Evolutionary conservation across 352 stramenopile species (phyloP).

Genomic region (Globisporangium barbulae): DNA sequence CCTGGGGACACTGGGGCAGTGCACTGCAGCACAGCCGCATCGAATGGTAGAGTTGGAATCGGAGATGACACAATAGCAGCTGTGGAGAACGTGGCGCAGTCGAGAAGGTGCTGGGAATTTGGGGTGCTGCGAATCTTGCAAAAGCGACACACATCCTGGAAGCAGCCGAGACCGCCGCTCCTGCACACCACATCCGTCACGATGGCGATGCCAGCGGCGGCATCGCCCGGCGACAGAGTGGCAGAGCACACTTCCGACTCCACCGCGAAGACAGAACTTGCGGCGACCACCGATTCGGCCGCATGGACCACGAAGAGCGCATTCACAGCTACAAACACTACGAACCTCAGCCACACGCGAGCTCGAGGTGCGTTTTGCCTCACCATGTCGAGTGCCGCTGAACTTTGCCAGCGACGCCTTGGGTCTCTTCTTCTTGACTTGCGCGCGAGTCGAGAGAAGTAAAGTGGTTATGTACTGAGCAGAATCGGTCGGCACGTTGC

Average conservation of each 20-base stretch:
- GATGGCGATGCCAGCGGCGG: conserved; percentile 17
- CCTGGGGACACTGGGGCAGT: conserved; percentile 7
- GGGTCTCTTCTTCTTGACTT: background rate
- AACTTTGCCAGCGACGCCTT: background rate
- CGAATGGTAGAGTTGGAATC: background rate
- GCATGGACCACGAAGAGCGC: background rate
- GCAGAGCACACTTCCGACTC: background rate
- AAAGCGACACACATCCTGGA: conserved; percentile 21
- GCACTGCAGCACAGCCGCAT: conserved; percentile 2
- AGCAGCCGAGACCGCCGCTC: conserved; percentile 22
- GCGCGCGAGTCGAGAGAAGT: background rate
- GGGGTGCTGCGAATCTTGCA: conserved; percentile 16
- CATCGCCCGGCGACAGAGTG: conserved; percentile 10
- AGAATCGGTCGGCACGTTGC: background rate
- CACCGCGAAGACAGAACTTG: background rate
- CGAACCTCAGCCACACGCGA: background rate
- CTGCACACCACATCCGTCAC: conserved; percentile 18
- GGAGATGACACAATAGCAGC: background rate
- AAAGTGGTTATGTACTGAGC: background rate
- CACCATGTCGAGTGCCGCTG: background rate
- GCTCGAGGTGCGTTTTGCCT: background rate
- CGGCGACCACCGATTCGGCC: background rate
- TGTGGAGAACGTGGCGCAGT: conserved; percentile 5
- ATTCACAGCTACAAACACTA: background rate
- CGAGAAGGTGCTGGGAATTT: conserved; percentile 18